These are phyloP conservation scores for Avena insularis DNA, from an alignment of 176 grass and related monocot genomes.

Conservation along the genomic window DNA sequence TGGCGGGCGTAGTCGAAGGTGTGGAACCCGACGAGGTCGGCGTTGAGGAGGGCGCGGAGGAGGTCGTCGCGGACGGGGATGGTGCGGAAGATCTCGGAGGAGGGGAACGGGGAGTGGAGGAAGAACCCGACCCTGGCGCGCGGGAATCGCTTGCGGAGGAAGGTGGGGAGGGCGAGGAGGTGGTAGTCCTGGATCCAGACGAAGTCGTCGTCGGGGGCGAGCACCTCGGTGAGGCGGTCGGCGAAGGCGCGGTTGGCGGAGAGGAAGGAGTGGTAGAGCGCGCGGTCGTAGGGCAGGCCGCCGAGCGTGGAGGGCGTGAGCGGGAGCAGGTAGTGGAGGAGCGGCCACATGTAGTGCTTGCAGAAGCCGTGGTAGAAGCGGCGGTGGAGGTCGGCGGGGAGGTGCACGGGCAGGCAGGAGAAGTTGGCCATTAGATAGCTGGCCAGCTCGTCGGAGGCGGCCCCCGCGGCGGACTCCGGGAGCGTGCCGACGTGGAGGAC, in stretches of 20 bases:
- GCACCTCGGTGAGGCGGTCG: slow-evolving; percentile 86
- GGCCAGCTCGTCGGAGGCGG: slow-evolving; percentile 62
- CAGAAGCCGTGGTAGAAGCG: slow-evolving; percentile 89
- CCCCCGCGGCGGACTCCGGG: slow-evolving; percentile 28
- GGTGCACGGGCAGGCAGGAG: slow-evolving; percentile 79
- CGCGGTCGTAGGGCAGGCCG: slow-evolving; percentile 79
- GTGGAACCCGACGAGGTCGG: slow-evolving; percentile 94
- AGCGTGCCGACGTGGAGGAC: slow-evolving; percentile 80
- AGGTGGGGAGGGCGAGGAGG: slow-evolving; percentile 88
- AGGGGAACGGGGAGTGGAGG: slow-evolving; percentile 97
- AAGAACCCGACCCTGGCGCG: slow-evolving; percentile 82
- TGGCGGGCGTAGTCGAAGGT: slow-evolving; percentile 98
- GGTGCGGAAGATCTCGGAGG: slow-evolving; percentile 93
- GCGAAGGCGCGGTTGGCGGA: slow-evolving; percentile 91
- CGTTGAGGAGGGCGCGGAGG: slow-evolving; percentile 88
- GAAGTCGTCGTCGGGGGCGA: slow-evolving; percentile 81
- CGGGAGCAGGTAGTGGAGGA: slow-evolving; percentile 93
- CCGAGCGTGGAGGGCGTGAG: slow-evolving; percentile 69
- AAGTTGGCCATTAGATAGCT: slow-evolving; percentile 58
- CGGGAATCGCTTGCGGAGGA: slow-evolving; percentile 87
- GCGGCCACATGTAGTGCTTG: slow-evolving; percentile 99
- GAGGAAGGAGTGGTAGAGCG: slow-evolving; percentile 91
- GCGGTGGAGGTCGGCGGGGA: slow-evolving; percentile 75
- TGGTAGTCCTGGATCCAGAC: slow-evolving; percentile 99
- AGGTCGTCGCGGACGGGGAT: slow-evolving; percentile 91